These are phyloP conservation scores for Amanita polypyramis DNA, from an alignment of 768 basidiomycete genomes.

Conservation along the genomic window DNA sequence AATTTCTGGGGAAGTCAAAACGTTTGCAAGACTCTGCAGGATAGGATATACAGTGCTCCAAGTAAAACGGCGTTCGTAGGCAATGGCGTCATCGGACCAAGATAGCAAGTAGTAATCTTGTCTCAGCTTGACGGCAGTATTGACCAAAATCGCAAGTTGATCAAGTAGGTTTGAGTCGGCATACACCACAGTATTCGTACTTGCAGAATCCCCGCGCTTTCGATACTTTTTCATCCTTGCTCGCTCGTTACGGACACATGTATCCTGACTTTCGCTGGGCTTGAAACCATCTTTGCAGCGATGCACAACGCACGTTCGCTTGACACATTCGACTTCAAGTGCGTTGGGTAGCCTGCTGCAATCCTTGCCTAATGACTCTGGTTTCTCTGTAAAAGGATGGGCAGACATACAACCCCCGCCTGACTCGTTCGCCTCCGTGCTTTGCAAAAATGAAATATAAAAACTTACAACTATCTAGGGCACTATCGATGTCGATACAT, in stretches of 20 bases:
- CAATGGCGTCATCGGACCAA: background rate
- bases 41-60: background rate
- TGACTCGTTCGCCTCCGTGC: slow-evolving; percentile 8
- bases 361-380: slow-evolving; percentile 15
- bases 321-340: slow-evolving; percentile 14
- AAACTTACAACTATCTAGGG: slow-evolving; percentile 29
- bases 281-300: slow-evolving; percentile 20
- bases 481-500: slow-evolving; percentile 24
- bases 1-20: slow-evolving; percentile 11
- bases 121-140: slow-evolving; percentile 1
- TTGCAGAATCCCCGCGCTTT: slow-evolving; percentile 10
- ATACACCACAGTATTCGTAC: slow-evolving; percentile 10
- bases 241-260: slow-evolving; percentile 13
- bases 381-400: slow-evolving; percentile 20
- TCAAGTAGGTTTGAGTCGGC: slow-evolving; percentile 11
- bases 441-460: background rate
- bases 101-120: background rate
- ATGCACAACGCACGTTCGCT: slow-evolving; percentile 18
- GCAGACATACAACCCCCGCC: slow-evolving; percentile 31
- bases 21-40: background rate
- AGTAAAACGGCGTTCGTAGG: background rate
- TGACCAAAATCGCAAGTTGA: background rate
- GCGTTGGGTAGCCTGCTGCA: slow-evolving; percentile 21
- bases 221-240: slow-evolving; percentile 11
- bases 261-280: slow-evolving; percentile 11